Evolutionary conservation across 202 grass and related monocot species (phyloP).

Genomic region (Brachypodium distachyon): DNA sequence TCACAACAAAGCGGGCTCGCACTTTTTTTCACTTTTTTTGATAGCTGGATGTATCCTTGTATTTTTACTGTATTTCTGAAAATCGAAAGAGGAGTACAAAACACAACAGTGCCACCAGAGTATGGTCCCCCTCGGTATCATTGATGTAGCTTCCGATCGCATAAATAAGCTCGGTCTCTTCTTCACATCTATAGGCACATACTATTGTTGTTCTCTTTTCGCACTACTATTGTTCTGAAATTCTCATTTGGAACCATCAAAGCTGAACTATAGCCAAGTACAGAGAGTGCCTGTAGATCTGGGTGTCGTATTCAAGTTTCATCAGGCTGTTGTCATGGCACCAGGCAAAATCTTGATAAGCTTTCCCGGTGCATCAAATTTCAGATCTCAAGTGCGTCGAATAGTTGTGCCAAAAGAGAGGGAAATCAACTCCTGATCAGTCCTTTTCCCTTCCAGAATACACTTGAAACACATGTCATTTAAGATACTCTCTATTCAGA

Average conservation of each 20-base stretch:
- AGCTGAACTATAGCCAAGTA: constrained; percentile 27
- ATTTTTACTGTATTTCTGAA: not conserved
- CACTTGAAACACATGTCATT: not conserved
- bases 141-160: constrained; percentile 21
- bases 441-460: not conserved
- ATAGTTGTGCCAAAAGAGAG: not conserved
- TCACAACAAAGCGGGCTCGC: not conserved
- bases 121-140: constrained; percentile 8
- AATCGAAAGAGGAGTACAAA: not conserved
- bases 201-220: not conserved
- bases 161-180: constrained; percentile 20
- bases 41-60: not conserved
- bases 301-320: constrained; percentile 1
- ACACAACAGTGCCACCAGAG: constrained; percentile 10
- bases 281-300: constrained; percentile 10
- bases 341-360: not conserved
- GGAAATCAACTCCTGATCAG: not conserved
- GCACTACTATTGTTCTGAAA: not conserved
- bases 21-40: not conserved
- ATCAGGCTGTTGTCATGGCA: not conserved
- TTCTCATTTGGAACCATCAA: constrained; percentile 19
- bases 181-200: not conserved
- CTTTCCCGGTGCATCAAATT: not conserved
- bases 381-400: not conserved
- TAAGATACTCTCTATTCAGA: not conserved